Base-by-base conservation (phyloP, 2,329 filamentous ascomycete genomes). In the Diaporthe sp. region DNA sequence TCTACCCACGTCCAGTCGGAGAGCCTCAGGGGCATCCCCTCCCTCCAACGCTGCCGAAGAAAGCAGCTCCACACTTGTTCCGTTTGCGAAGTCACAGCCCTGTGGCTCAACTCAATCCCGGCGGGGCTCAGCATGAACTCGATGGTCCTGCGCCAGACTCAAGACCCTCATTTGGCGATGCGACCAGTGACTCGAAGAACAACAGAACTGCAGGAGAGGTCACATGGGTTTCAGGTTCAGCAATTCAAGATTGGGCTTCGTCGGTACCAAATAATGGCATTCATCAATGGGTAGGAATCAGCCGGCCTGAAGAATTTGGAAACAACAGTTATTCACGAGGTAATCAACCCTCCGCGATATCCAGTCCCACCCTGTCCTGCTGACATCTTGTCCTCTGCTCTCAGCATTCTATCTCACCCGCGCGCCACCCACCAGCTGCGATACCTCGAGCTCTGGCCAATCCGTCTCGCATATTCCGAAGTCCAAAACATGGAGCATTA, bases 401-500 rank as follows among this genome's bases (percentile, higher is more conserved):
- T 0, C 37, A 71, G 68, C 22, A 58, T 71, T 57, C 28, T 37
- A 58, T 58, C 68, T 49, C 8, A 15, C 37, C 13, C 19, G 28
- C 28, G 8, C 25, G 25, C 28, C 39, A 34, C 6, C 39, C 9
- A 25, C 59, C n/a, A 65, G 10, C n/a, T 39, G 51, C 58, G 25
- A 44, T 17, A n/a, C n/a, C 15, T 71, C 57, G 25, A 57, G 17
- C 42, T 49, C 62, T 34, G n/a, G 13, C 12, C 22, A 31, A n/a
- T 28, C 65, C 17, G 22, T 17, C 10, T 39, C 49, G 34, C 22
- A 13, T n/a, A 19, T 34, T 17, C 37, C 49, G 17, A 65, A 17
- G 15, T 46, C 71, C 39, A 76, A 65, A 0, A 70, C 62, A 37
- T 74, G 65, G 61, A 49, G 55, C 28, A 72, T 71, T 28, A 44